A percentile compares a stretch with the other conserved stretches of the same genome.
phyloP scores from a whole-genome alignment of 164 flowering plant genomes.

The Protea cynaroides region DNA sequence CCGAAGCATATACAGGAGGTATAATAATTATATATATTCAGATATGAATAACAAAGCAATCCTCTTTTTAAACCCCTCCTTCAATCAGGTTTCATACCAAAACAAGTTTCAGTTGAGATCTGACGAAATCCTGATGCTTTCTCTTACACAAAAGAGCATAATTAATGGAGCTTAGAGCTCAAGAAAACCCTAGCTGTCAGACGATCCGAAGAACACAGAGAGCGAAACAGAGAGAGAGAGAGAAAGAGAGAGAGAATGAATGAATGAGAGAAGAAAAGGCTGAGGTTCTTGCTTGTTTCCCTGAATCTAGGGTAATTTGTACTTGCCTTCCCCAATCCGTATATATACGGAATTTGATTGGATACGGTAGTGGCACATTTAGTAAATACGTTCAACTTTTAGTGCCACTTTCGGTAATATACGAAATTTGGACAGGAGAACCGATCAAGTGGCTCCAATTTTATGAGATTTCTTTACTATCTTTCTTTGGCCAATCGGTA shows the following conservation, averaged over 20 bases:
- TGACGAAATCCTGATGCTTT: not conserved
- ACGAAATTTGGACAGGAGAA: not conserved
- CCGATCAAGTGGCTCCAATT: not conserved
- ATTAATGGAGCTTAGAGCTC: not conserved
- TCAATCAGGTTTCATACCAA: constrained; percentile 4
- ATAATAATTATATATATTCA: not conserved
- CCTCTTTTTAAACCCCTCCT: not conserved
- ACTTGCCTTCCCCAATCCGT: not conserved
- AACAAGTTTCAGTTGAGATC: constrained; percentile 1
- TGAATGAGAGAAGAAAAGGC: not conserved
- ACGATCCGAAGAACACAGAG: constrained; percentile 21
- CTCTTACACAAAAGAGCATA: not conserved
- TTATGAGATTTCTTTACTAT: not conserved
- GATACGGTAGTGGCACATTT: constrained; percentile 7
- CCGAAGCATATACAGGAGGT: constrained; percentile 3
- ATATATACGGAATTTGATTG: constrained; percentile 4
- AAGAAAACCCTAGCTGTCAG: constrained; percentile 2
- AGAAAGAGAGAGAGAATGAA: constrained; percentile 1
- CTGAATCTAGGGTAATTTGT: constrained; percentile 12
- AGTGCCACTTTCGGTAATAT: not conserved
- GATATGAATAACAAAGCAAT: not conserved
- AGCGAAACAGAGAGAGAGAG: constrained; percentile 8
- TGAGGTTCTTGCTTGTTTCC: too few species aligned
- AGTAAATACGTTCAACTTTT: constrained; percentile 3
- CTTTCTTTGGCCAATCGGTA: not conserved